Conservation (phyloP, 2,329 filamentous ascomycete species). For the Beauveria asiatica region DNA sequence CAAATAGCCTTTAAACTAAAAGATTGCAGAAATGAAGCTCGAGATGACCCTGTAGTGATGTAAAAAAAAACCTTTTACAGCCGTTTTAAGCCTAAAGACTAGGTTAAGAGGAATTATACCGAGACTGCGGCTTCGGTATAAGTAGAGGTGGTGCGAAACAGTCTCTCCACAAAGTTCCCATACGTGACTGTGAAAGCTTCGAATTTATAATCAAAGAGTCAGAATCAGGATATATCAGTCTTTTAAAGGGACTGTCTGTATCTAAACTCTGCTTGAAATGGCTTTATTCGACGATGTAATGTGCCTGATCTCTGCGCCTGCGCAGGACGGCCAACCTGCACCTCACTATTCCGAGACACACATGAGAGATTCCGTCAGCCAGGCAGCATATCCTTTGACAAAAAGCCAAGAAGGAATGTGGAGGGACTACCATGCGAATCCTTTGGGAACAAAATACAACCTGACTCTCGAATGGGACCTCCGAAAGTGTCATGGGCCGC, state of each 20-base stretch:
- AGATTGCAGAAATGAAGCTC: no score
- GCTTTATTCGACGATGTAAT: not conserved
- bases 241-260: no score
- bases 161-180: no score
- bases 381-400: constrained; percentile 8
- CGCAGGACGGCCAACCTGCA: not conserved
- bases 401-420: constrained; percentile 13
- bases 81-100: not conserved
- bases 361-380: not conserved
- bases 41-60: no score
- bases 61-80: not conserved
- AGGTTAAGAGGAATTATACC: not conserved
- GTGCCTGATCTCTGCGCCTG: not conserved
- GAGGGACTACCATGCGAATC: constrained; percentile 8
- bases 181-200: no score
- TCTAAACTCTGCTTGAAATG: not conserved
- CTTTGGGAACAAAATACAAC: constrained; percentile 12
- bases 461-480: constrained; percentile 12
- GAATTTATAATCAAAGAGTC: no score
- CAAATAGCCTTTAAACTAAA: no score
- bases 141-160: not conserved
- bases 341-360: not conserved
- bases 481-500: not conserved
- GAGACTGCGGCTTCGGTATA: not conserved
- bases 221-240: not conserved